Percentiles rank a stretch among this genome's conserved stretches.
These are phyloP conservation scores for Candida piceae DNA, from an alignment of 805 yeast species.

Conservation along the genomic window DNA sequence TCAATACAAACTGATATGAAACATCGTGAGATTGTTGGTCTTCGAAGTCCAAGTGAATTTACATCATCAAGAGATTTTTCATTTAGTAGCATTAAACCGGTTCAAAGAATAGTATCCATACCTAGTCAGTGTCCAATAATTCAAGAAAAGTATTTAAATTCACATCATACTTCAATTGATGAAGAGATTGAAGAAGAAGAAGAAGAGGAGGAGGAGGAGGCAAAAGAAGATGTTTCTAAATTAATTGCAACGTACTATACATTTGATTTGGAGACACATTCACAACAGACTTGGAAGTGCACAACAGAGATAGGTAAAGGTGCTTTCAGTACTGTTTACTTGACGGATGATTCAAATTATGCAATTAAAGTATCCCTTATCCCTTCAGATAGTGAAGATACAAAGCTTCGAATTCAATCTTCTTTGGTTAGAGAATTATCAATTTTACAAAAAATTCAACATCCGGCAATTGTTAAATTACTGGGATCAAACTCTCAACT, in stretches of 20 bases:
- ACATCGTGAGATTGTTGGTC: conserved; percentile 3
- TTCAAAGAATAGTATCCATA: conserved; percentile 26
- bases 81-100: conserved; percentile 20
- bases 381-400: conserved; percentile 32
- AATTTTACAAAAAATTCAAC: conserved; percentile 50
- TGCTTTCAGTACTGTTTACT: conserved; percentile 59
- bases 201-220: conserved; percentile 2
- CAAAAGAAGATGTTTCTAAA: neutral
- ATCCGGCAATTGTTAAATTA: conserved; percentile 67
- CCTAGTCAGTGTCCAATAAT: conserved; percentile 19
- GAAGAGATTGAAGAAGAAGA: conserved; percentile 6
- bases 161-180: conserved; percentile 4
- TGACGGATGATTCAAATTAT: conserved; percentile 37
- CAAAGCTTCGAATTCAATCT: conserved; percentile 50
- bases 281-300: conserved; percentile 30
- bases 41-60: neutral
- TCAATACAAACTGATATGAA: conserved; percentile 15
- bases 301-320: conserved; percentile 56
- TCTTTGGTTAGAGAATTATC: conserved; percentile 70
- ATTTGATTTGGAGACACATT: conserved; percentile 7
- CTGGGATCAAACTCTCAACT: conserved; percentile 43
- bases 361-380: conserved; percentile 66
- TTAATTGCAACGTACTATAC: conserved; percentile 9
- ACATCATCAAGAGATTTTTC: conserved; percentile 9
- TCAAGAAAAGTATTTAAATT: conserved; percentile 11